phyloP scores from a whole-genome alignment of 2,329 filamentous ascomycete species.

The Arthrobotrys iridis region DNA sequence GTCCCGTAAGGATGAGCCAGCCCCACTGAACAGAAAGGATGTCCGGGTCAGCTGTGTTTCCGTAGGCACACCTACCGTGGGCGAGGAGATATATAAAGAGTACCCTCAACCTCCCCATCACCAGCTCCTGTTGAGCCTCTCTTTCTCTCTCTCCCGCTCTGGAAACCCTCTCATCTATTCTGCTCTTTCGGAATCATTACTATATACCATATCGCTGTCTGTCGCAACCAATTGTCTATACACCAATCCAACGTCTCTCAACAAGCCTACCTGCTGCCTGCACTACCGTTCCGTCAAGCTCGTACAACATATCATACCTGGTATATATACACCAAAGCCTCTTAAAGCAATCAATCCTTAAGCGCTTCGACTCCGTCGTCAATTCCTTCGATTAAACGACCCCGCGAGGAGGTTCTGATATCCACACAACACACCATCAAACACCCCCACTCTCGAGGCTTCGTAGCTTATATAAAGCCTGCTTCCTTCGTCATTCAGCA shows the following conservation, averaged over 20 bases:
- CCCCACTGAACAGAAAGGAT: conserved; percentile 50
- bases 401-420: conserved; percentile 25
- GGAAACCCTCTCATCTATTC: conserved; percentile 44
- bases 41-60: conserved; percentile 52
- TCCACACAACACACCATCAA: conserved; percentile 41
- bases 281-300: conserved; percentile 27
- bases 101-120: conserved; percentile 33
- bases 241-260: background rate
- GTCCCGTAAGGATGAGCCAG: conserved; percentile 50
- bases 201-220: background rate
- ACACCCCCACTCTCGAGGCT: conserved; percentile 36
- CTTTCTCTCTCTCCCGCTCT: background rate
- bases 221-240: conserved; percentile 39
- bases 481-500: conserved; percentile 18
- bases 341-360: conserved; percentile 54
- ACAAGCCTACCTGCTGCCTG: background rate
- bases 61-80: conserved; percentile 44
- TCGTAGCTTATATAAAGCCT: conserved; percentile 37
- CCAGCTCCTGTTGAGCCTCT: conserved; percentile 44
- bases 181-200: conserved; percentile 22
- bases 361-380: conserved; percentile 37
- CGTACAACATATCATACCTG: conserved; percentile 45
- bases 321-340: conserved; percentile 15
- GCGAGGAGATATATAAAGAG: conserved; percentile 49
- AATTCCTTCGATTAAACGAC: conserved; percentile 44